Conservation (phyloP, 2,329 filamentous ascomycete genomes). For the Sarocladium strictum region DNA sequence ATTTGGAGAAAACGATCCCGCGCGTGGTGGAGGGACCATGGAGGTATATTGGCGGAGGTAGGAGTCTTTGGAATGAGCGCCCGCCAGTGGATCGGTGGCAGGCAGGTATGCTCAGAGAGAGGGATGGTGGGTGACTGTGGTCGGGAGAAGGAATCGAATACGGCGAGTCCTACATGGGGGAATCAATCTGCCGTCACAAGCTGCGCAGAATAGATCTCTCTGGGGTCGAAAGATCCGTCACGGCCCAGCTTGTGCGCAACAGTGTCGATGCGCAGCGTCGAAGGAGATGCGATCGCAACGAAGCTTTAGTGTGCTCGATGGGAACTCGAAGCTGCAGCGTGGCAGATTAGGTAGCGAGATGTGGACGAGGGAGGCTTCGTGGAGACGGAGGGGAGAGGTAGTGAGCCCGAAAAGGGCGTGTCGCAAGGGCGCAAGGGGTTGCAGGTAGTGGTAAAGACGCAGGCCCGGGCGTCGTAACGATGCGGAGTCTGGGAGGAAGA, state of each 20-base stretch:
- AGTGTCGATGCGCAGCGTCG: not conserved
- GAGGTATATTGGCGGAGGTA: constrained; percentile 32
- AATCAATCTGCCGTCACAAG: constrained; percentile 7
- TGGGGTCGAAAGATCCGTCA: not conserved
- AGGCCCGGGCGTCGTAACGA: not conserved
- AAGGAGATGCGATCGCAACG: not conserved
- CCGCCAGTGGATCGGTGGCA: constrained; percentile 30
- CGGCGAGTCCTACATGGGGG: constrained; percentile 30
- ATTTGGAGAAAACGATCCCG: constrained; percentile 60
- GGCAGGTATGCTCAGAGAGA: constrained; percentile 25
- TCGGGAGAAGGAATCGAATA: constrained; percentile 20
- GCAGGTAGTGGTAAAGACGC: not conserved
- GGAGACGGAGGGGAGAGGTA: not conserved
- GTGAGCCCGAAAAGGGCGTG: constrained; percentile 1
- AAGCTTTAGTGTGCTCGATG: not conserved
- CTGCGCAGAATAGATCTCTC: constrained; percentile 4
- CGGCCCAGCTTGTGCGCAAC: not conserved
- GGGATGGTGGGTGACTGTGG: constrained; percentile 21
- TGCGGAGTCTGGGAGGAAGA: not conserved
- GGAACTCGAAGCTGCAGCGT: not conserved
- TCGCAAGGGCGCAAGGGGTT: constrained; percentile 4
- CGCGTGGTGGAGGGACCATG: constrained; percentile 56
- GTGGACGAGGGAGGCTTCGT: constrained; percentile 6
- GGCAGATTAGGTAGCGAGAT: not conserved
- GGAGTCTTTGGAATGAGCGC: constrained; percentile 25